Evolutionary conservation across 495 filamentous ascomycete species (phyloP).

Genomic region (Neurospora sp.): DNA sequence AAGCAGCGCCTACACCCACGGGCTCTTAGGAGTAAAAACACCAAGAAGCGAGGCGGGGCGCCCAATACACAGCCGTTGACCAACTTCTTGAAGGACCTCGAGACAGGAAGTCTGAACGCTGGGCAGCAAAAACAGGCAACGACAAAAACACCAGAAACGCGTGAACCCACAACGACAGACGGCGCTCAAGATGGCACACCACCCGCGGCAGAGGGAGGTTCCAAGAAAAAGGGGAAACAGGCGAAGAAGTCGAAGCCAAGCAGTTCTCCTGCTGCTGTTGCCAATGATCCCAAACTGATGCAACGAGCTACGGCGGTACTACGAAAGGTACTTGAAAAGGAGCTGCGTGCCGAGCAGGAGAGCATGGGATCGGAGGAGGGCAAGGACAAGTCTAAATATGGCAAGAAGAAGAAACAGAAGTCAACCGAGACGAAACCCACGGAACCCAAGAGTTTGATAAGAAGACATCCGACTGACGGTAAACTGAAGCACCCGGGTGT

Average conservation of each 20-base stretch:
- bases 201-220: background rate
- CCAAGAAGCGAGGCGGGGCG: background rate
- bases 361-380: background rate
- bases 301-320: background rate
- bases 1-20: background rate
- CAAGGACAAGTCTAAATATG: background rate
- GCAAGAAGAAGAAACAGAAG: background rate
- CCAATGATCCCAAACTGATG: background rate
- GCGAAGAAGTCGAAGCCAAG: constrained; percentile 5
- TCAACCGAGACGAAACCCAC: constrained; percentile 1
- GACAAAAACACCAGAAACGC: background rate
- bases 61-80: background rate
- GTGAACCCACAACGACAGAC: background rate
- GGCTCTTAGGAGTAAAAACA: background rate
- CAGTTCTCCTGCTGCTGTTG: background rate
- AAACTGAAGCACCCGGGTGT: background rate
- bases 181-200: background rate
- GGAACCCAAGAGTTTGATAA: background rate
- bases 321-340: background rate
- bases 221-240: constrained; percentile 9
- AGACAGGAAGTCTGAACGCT: background rate
- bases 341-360: background rate
- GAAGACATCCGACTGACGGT: background rate
- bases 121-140: background rate
- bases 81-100: background rate